These are phyloP conservation scores for Phanerochaete carnosa DNA, from an alignment of 768 basidiomycete genomes.

Conservation along the genomic window DNA sequence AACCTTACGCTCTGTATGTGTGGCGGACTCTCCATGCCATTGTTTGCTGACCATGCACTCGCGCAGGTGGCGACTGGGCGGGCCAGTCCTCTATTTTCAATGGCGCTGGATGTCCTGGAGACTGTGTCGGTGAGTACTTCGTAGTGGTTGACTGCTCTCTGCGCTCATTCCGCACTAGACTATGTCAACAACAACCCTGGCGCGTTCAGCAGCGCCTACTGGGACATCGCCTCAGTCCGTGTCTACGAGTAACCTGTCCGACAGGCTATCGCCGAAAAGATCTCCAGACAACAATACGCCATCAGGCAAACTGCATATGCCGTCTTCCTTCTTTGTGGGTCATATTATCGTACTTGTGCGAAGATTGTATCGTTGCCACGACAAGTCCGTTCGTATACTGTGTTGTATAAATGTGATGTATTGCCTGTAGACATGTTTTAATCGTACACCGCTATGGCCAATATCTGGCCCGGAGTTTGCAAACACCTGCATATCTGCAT, in stretches of 20 bases:
- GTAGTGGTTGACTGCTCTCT: background rate
- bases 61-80: constrained; percentile 49
- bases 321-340: no score
- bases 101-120: constrained; percentile 47
- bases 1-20: constrained; percentile 59
- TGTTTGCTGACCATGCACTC: background rate
- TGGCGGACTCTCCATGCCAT: background rate
- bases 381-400: no score
- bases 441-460: no score
- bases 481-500: no score
- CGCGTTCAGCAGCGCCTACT: constrained; percentile 68
- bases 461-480: no score
- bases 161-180: constrained; percentile 30
- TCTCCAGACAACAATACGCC: background rate
- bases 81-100: constrained; percentile 37
- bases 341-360: no score
- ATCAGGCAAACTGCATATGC: no score
- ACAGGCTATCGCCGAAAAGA: background rate
- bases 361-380: no score
- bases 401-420: no score
- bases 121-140: constrained; percentile 44
- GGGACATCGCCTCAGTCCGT: constrained; percentile 58
- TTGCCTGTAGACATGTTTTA: no score
- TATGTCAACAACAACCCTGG: constrained; percentile 65
- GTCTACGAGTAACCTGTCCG: constrained; percentile 33